These are phyloP conservation scores for Caloboletus firmus DNA, from an alignment of 1,284 basidiomycete species.

Conservation along the genomic window DNA sequence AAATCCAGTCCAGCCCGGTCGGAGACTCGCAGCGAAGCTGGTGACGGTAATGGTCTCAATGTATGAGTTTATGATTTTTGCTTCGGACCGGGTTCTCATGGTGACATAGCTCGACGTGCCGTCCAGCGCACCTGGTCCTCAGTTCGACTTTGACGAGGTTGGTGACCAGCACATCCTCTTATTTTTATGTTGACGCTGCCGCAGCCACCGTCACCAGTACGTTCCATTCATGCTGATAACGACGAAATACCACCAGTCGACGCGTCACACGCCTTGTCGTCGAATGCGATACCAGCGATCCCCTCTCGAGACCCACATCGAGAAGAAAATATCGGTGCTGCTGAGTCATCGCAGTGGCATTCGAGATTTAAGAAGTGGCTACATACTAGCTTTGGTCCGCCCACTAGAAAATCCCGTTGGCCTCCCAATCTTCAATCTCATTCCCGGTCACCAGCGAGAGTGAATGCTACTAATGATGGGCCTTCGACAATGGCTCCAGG, in stretches of 20 bases:
- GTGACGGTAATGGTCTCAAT: too few species aligned
- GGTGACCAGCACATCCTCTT: too few species aligned
- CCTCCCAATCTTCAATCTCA: too few species aligned
- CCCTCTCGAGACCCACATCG: too few species aligned
- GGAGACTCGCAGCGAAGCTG: neutral
- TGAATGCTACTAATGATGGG: too few species aligned
- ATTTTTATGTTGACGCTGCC: neutral
- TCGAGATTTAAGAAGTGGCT: too few species aligned
- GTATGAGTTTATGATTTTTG: neutral
- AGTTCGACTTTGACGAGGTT: neutral
- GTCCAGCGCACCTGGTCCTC: neutral
- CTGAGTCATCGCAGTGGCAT: too few species aligned
- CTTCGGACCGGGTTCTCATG: neutral
- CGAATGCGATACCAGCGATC: neutral
- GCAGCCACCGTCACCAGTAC: neutral
- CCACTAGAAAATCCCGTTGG: too few species aligned
- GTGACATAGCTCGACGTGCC: neutral
- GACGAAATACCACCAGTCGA: neutral
- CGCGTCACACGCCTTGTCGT: neutral
- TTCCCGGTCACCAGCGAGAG: too few species aligned
- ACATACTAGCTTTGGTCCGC: too few species aligned
- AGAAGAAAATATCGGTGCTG: too few species aligned
- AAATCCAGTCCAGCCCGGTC: neutral
- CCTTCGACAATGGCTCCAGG: too few species aligned
- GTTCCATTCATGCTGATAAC: neutral